Conservation (phyloP, 1,139 yeast genomes). For the Candida freyschussii region DNA sequence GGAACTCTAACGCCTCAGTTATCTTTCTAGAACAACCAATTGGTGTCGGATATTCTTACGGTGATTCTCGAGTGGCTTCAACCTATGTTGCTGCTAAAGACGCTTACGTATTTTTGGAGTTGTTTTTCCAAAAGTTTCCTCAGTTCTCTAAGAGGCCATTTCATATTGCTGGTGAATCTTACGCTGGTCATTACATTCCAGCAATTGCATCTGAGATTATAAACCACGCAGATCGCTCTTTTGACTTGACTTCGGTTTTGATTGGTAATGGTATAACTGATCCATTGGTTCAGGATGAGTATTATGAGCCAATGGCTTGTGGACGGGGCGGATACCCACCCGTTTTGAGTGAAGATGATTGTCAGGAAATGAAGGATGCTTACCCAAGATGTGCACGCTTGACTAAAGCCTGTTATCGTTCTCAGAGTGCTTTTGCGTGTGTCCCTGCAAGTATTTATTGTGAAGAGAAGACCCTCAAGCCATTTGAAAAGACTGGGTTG, state of each 20-base stretch:
- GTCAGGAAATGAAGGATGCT: constrained; percentile 48
- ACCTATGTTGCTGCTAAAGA: constrained; percentile 69
- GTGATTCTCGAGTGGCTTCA: constrained; percentile 47
- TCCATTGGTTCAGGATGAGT: constrained; percentile 60
- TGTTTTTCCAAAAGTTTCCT: constrained; percentile 73
- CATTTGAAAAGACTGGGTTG: constrained; percentile 54
- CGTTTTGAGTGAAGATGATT: constrained; percentile 55
- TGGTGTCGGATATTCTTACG: constrained; percentile 74
- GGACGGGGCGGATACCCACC: constrained; percentile 75
- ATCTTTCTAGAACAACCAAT: constrained; percentile 72
- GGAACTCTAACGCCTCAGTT: constrained; percentile 68
- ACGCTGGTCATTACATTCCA: constrained; percentile 87
- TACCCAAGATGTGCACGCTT: constrained; percentile 56
- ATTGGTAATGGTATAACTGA: constrained; percentile 87
- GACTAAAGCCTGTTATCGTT: constrained; percentile 47
- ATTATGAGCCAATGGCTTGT: constrained; percentile 81
- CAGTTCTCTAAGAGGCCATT: constrained; percentile 52
- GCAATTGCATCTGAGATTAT: constrained; percentile 70
- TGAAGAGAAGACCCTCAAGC: constrained; percentile 31
- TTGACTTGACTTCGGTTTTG: constrained; percentile 64
- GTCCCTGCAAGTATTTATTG: constrained; percentile 47
- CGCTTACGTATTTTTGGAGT: constrained; percentile 70
- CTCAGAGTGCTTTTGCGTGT: constrained; percentile 44
- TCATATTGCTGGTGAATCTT: constrained; percentile 86
- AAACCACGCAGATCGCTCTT: constrained; percentile 57